These are phyloP conservation scores for Ascobolus immersus DNA, from an alignment of 495 filamentous ascomycete species.

Conservation along the genomic window DNA sequence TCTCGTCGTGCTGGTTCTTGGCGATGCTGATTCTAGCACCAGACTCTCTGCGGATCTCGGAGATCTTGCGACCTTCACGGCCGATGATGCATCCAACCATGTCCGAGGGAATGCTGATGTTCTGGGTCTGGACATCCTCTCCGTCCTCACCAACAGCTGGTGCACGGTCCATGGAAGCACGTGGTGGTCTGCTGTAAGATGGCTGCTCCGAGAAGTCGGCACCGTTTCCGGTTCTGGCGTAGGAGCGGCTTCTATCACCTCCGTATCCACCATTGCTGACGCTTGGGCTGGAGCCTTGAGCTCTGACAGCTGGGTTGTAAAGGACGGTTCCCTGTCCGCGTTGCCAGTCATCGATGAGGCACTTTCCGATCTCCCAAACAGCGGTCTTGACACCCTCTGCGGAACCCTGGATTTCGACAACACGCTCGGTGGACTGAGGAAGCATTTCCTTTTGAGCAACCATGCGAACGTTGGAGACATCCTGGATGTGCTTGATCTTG, in stretches of 20 bases:
- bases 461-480: constrained; percentile 90
- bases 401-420: constrained; percentile 85
- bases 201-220: constrained; percentile 78
- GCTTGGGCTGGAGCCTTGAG: constrained; percentile 28
- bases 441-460: constrained; percentile 99
- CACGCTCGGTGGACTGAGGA: constrained; percentile 92
- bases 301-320: constrained; percentile 85
- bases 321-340: constrained; percentile 86
- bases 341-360: constrained; percentile 90
- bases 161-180: constrained; percentile 42
- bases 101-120: constrained; percentile 95
- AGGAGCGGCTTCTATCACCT: constrained; percentile 30
- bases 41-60: constrained; percentile 86
- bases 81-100: constrained; percentile 99
- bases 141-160: constrained; percentile 81
- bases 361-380: constrained; percentile 96
- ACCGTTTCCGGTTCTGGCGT: constrained; percentile 84
- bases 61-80: constrained; percentile 79
- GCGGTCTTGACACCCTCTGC: constrained; percentile 87
- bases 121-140: constrained; percentile 93
- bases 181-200: constrained; percentile 8
- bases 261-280: constrained; percentile 17
- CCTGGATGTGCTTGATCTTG: constrained; percentile 98
- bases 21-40: constrained; percentile 94
- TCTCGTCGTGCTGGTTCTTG: constrained; percentile 91